Evolutionary conservation across 139 green algal genomes (phyloP), one percentile per base, ranked within the genome.

Genomic region (Ettlia oleoabundans): DNA sequence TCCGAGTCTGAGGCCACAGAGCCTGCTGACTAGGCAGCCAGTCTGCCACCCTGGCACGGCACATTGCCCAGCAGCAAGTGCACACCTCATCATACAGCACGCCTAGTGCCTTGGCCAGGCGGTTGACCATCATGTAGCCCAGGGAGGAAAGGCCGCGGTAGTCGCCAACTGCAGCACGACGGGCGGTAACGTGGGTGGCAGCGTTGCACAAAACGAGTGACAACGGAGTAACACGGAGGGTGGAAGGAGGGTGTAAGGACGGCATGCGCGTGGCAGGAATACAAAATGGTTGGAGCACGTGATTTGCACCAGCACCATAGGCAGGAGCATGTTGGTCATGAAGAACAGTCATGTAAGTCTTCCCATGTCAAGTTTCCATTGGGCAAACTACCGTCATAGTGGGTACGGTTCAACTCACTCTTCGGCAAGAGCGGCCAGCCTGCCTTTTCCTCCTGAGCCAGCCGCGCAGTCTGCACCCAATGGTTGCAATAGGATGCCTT

Each of bases 401-500:
- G 7, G 24, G 37, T 47, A 19, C 9, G 19, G 40, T 24, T 26
- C 55, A 76, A 58, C 26, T 84, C 84, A 66, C 86, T 76, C 73
- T 88, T 88, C 38, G 66, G 15, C 40, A 63, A 84, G 5, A 89
- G 19, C 24, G 87, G 66, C 30, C 78, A 86, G 26, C 90, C 90
- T 5, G 82, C 85, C 4, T 67, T 33, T 38, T 78, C 69, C 76
- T 93, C 89, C 51, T 86, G 65, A 24, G 41, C 6, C 28, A 93
- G 69, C 19, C 91, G 80, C 15, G 70, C 30, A 1, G 93, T 96
- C 0, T 91, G 30, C 26, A 97, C 87, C 61, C 80, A 94, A 40
- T 82, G 82, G 86, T 94, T 95, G 86, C 76, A 84, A 87, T 95
- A 97, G 1, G 76, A 66, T 9, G 86, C 94, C 24, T 76, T 80